phyloP scores from a whole-genome alignment of 768 basidiomycete genomes.

The Tulasnella calospora region DNA sequence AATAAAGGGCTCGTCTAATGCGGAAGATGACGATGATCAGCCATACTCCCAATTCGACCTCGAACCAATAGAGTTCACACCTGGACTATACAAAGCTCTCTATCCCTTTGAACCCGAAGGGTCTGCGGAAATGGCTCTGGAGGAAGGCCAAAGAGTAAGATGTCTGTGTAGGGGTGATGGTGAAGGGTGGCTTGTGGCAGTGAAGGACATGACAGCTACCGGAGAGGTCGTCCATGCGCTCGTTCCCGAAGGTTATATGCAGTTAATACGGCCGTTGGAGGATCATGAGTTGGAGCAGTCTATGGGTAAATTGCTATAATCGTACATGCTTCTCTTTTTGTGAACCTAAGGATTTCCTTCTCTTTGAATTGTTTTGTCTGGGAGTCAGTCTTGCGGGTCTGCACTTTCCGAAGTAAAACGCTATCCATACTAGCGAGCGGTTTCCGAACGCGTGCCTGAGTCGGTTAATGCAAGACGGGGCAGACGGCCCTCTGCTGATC shows the following conservation, averaged over 20 bases:
- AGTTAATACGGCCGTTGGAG: constrained; percentile 48
- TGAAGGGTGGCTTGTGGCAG: constrained; percentile 74
- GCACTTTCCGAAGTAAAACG: too few relatives aligned
- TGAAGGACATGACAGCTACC: constrained; percentile 35
- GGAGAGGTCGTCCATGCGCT: constrained; percentile 51
- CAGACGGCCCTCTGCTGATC: too few relatives aligned
- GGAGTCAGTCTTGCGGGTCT: neutral
- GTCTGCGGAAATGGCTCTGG: constrained; percentile 74
- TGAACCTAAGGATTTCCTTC: neutral
- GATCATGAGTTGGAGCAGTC: constrained; percentile 31
- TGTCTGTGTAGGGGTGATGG: constrained; percentile 73
- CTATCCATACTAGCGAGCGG: too few relatives aligned
- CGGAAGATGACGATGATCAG: constrained; percentile 8
- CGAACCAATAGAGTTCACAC: constrained; percentile 43
- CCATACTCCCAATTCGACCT: constrained; percentile 32
- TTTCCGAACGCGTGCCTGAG: too few relatives aligned
- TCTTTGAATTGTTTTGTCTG: neutral
- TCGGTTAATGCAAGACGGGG: too few relatives aligned
- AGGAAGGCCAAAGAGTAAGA: constrained; percentile 68
- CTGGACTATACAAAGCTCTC: constrained; percentile 71
- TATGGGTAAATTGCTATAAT: constrained; percentile 23
- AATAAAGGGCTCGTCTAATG: constrained; percentile 13
- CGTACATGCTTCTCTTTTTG: neutral
- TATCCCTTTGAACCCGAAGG: constrained; percentile 78
- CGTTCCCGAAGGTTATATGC: constrained; percentile 75